phyloP scores from a whole-genome alignment of 768 basidiomycete genomes.

The Mycena leptocephala region DNA sequence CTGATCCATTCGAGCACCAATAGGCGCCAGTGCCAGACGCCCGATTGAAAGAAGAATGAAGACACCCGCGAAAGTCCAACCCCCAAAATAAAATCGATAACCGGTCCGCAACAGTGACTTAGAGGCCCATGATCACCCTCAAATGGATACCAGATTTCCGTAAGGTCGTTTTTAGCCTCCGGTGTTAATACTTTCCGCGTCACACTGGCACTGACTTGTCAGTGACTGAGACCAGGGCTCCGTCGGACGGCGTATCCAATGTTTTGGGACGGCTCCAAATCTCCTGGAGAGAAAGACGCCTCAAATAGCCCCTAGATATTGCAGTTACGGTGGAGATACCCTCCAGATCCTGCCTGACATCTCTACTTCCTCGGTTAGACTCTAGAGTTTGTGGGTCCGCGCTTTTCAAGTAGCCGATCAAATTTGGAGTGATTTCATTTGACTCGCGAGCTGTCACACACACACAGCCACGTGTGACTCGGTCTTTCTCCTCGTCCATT shows the following conservation, averaged over 20 bases:
- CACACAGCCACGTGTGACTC: slow-evolving; percentile 3
- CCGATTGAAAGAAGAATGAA: background rate
- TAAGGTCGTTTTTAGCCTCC: background rate
- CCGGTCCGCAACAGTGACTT: background rate
- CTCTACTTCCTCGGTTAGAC: background rate
- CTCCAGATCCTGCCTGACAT: background rate
- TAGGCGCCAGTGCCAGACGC: background rate
- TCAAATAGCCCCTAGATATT: background rate
- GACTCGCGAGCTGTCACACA: background rate
- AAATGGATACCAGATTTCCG: background rate
- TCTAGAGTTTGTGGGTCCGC: slow-evolving; percentile 8
- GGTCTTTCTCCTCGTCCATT: background rate
- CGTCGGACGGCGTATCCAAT: no score
- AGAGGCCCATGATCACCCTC: background rate
- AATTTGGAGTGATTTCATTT: no score
- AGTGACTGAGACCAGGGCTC: no score
- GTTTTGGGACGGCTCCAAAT: background rate
- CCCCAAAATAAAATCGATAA: background rate
- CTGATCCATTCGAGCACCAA: background rate
- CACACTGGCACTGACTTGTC: no score
- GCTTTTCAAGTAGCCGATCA: background rate
- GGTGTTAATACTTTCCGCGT: background rate
- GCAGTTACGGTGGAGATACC: background rate
- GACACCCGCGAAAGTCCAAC: background rate
- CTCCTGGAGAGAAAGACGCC: background rate